Evolutionary conservation across 495 filamentous ascomycete genomes (phyloP), one percentile per base, ranked within the genome.

Genomic region (Daldinia caldariorum): DNA sequence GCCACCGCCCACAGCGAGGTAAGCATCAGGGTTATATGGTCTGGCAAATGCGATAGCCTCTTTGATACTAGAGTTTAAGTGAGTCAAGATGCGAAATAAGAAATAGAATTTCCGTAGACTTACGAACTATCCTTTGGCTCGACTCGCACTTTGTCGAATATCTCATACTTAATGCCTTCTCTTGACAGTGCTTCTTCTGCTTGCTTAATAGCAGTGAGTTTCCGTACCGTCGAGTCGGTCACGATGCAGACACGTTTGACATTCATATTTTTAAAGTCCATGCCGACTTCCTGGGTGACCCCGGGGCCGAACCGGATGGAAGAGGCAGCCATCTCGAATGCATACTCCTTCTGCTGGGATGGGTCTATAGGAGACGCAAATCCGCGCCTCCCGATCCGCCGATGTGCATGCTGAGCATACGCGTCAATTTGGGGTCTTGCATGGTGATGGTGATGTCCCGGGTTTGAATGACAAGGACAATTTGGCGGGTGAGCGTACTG

Each of bases 241-340:
- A 99, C 93, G 22, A 99, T 89, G 74, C 92, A 91, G 38, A 99
- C 94, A 34, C 89, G 88, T 81, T 92, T 92, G 2, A 89, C 87
- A 14, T 90, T 89, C 86, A 99, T 87, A 76, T 98, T 99, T 79
- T 87, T 87, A 72, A 99, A 90, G 79, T 99, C 95, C 95, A 99
- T 99, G 66, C 95, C 95, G n/a, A 98, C 94, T 80, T 99, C 95
- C 77, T 91, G 90, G 13, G 95, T 99, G n/a, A 88, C 89, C 4
- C 95, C 95, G 0, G 92, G 91, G 0, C 95, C 95, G 72, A 97
- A 99, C 14, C 96, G 90, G 75, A 99, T 97, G 47, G 89, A 92
- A 0, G 92, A 95, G 4, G 95, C 92, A 1, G 91, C 95, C 94
- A 99, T 97, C 80, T 99, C 94, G 75, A 99, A 99, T 38, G 95